A percentile compares a stretch with the other conserved stretches of the same genome.
phyloP scores from a whole-genome alignment of 139 green algal species.

The Chlamydomonas sp. region DNA sequence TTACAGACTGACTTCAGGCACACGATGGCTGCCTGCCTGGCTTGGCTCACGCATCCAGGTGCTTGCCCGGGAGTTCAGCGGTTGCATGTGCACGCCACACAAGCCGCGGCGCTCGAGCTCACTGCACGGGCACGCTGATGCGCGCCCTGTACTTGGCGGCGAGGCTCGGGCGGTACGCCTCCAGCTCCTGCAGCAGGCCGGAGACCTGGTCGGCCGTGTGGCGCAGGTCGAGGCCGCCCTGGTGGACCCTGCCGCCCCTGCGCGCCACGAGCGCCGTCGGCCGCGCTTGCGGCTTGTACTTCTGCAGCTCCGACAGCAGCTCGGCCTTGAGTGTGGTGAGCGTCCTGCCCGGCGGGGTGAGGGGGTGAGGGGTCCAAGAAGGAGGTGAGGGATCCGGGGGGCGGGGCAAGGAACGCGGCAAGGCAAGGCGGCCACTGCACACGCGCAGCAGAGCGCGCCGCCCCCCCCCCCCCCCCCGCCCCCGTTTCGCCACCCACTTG shows the following conservation, averaged over 20 bases:
- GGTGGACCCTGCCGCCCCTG: neutral
- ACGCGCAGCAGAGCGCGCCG: neutral
- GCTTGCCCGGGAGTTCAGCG: no score
- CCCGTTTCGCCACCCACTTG: neutral
- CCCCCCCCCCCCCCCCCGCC: neutral
- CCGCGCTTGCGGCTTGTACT: slow-evolving; percentile 16
- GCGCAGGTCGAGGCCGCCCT: slow-evolving; percentile 7
- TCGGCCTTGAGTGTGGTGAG: slow-evolving; percentile 7
- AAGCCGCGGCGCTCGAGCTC: no score
- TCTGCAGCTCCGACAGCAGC: slow-evolving; percentile 15
- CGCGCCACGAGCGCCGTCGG: neutral
- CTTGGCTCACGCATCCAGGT: no score
- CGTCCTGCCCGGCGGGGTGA: neutral
- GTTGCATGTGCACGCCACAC: no score
- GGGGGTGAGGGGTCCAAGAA: neutral
- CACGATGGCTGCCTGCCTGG: no score
- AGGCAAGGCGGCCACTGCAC: neutral
- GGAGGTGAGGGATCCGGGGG: no score
- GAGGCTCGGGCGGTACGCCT: slow-evolving; percentile 13
- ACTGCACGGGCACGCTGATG: no score
- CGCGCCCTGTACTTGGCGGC: neutral
- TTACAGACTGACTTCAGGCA: no score
- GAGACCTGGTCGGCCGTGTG: slow-evolving; percentile 16
- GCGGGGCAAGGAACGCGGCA: no score
- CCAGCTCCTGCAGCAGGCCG: slow-evolving; percentile 8